Evolutionary conservation across 2,329 filamentous ascomycete species (phyloP), one percentile per base, ranked within the genome.

Genomic region (Ophiostoma triangulosporum): DNA sequence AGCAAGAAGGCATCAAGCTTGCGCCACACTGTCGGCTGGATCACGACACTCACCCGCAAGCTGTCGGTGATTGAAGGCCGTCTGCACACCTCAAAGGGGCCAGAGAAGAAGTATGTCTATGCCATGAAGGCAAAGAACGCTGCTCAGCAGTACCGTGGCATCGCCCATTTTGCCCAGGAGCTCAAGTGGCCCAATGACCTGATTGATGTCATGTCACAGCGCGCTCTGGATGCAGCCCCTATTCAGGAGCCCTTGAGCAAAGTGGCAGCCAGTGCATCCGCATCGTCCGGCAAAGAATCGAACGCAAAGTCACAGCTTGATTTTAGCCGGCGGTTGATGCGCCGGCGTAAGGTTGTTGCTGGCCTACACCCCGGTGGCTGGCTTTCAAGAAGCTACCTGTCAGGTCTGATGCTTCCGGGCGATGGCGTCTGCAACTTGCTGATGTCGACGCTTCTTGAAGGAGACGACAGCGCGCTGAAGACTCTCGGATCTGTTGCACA

Each of bases 371-470:
- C 74, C 2, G 73, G 76, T 0, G 81, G 82, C 1, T 85, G 81
- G 82, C 70, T 85, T 17, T 83, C 81, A 5, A 81, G 81, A 63
- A 83, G 79, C 24, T 85, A 83, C 59, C 68, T 84, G 7, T 84
- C 80, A 32, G 81, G 81, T 0, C 64, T 85, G 45, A 73, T 84
- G 61, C 68, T 85, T 8, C 82, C 81, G 0, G 81, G 81, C 3
- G 81, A 85, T 58, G 72, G 73, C 1, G 61, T 84, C 27, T 73
- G 75, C 50, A 81, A 84, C 61, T 75, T 83, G 55, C 69, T 85
- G 46, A 85, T 85, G 72, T 76, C 80, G 1, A 79, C 81, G 3
- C 65, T 85, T 50, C 64, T 85, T 6, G 82, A 85, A 60, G 81
- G 79, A 55, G 81, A 85, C 57, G 69, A 70, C n/a, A 69, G 73